Evolutionary conservation across 2,329 filamentous ascomycete species (phyloP), one percentile per base, ranked within the genome.

Genomic region (Beauveria brongniartii): DNA sequence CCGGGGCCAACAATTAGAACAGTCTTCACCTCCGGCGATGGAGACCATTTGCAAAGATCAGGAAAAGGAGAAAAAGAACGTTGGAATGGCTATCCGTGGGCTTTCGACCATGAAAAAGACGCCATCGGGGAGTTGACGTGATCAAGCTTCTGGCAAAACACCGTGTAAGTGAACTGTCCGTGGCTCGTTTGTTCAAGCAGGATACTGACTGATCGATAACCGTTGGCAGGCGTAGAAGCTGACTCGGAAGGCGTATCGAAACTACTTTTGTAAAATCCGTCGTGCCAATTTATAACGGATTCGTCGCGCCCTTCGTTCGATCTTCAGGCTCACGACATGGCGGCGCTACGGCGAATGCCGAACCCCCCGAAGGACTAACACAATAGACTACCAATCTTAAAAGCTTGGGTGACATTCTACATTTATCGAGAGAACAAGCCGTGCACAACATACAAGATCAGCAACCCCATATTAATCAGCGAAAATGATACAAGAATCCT

Each of bases 401-500:
- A 16, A 37, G 12, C 5, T 37, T 16, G 2, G 14, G 34, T 37
- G 34, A 6, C 12, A 16, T 16, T 37, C 5, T 16, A 37, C 34
- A 1, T 37, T 16, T 14, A 16, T 37, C 14, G 12, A 37, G 14
- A 37, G 34, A 37, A 37, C 34, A 16, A 37, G 12, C 12, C 12
- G 34, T 1, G 5, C 34, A 16, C 12, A 12, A 37, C 34, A 37
- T 37, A 37, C 5, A 14, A 37, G 34, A 37, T 37, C 34, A 20
- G 41, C 16, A 43, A 43, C 10, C 18, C 41, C 16, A 5, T 51
- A 52, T 51, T 60, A 41, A 61, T 55, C 37, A 61, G 43, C 59
- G 5, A 34, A 40, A 47, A 55, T 55, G 40, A 48, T 55, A 43
- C 59, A 59, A 59, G 46, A 59, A 44, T 9, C n/a, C 41, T 40